phyloP scores from a whole-genome alignment of 2,329 filamentous ascomycete genomes.

The Arthrinium phaeospermum region DNA sequence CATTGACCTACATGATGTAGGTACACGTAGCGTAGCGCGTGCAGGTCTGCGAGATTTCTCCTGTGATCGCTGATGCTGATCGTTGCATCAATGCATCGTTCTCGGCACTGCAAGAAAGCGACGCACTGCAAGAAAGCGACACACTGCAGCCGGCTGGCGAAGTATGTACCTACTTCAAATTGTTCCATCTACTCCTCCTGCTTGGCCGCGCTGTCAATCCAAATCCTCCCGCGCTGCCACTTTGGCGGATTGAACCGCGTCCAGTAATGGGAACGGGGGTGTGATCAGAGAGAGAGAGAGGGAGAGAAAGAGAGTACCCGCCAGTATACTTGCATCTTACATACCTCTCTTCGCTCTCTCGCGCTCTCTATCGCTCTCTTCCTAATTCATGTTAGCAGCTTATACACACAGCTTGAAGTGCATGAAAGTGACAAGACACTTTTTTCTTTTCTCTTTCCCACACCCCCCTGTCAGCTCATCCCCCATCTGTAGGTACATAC shows the following conservation, averaged over 20 bases:
- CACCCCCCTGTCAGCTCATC: not conserved
- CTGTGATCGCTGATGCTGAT: not conserved
- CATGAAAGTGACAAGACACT: slow-evolving; percentile 1
- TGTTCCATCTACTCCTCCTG: not conserved
- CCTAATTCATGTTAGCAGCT: not conserved
- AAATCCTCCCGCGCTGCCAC: slow-evolving; percentile 2
- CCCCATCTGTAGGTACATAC: not conserved
- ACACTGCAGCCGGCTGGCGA: not conserved
- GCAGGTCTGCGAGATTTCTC: slow-evolving; percentile 2
- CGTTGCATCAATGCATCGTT: not conserved
- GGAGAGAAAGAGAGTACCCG: not conserved
- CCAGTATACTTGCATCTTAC: not conserved
- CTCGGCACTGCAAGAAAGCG: slow-evolving; percentile 7
- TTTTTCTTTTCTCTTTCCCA: not conserved
- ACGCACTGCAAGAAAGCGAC: slow-evolving; percentile 1
- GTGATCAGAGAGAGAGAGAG: not conserved
- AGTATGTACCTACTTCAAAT: not conserved
- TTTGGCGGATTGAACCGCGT: slow-evolving; percentile 1
- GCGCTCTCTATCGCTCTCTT: too few relatives aligned
- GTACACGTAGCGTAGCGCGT: not conserved
- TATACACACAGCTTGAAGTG: not conserved
- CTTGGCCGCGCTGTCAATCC: slow-evolving; percentile 1
- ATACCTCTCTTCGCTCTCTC: not conserved
- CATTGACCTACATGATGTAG: not conserved
- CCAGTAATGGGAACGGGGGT: not conserved